A percentile compares a stretch with the other conserved stretches of the same genome.
These are phyloP conservation scores for Syzygium aqueum DNA, from an alignment of 345 rosid genomes.

Conservation along the genomic window DNA sequence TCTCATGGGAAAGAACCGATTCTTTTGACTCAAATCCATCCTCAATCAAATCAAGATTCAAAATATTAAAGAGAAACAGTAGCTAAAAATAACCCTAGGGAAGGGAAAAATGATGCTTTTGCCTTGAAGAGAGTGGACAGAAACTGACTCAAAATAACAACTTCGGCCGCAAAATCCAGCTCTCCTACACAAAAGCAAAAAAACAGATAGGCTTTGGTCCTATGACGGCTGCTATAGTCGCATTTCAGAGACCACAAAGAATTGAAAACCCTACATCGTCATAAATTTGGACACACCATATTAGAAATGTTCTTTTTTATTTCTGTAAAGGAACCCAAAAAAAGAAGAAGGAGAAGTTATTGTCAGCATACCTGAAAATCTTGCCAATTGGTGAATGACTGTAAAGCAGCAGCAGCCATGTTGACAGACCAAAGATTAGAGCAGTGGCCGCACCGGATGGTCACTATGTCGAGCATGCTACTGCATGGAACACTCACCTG, in stretches of 20 bases:
- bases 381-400: slow-evolving; percentile 65
- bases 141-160: neutral
- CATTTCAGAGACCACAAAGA: neutral
- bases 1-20: neutral
- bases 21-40: neutral
- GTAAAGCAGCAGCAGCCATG: slow-evolving; percentile 90
- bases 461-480: slow-evolving; percentile 74
- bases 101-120: slow-evolving; percentile 2
- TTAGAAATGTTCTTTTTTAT: neutral
- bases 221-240: slow-evolving; percentile 19
- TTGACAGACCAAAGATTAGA: slow-evolving; percentile 91
- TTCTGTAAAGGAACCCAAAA: neutral
- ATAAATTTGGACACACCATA: neutral
- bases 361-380: slow-evolving; percentile 2
- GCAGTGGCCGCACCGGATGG: slow-evolving; percentile 99
- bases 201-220: slow-evolving; percentile 14
- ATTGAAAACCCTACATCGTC: neutral
- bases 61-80: slow-evolving; percentile 4
- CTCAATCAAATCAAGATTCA: slow-evolving; percentile 26
- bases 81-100: slow-evolving; percentile 2
- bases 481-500: slow-evolving; percentile 98
- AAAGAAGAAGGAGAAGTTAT: neutral
- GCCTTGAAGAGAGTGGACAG: neutral
- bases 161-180: slow-evolving; percentile 29
- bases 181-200: slow-evolving; percentile 4